These are phyloP conservation scores for Gnaphalium uliginosum DNA, from an alignment of 129 eudicot genomes.

Conservation along the genomic window DNA sequence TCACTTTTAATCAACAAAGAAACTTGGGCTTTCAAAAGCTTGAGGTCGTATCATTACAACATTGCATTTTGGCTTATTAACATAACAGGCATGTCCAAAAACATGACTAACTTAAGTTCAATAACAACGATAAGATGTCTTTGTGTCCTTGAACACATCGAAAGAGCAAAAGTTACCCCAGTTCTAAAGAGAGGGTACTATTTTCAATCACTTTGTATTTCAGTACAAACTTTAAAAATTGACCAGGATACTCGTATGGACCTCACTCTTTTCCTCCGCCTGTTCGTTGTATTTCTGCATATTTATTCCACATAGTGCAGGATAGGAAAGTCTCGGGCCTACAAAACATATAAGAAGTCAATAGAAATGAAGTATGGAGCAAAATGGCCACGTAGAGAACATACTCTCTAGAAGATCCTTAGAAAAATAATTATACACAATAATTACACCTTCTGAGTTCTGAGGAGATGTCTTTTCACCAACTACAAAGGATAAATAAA, in stretches of 20 bases:
- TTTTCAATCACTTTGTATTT: slow-evolving; percentile 23
- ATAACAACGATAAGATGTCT: slow-evolving; percentile 26
- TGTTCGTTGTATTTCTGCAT: slow-evolving; percentile 14
- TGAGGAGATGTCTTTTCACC: not conserved
- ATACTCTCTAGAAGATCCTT: not conserved
- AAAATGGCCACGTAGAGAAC: not conserved
- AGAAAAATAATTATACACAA: not conserved
- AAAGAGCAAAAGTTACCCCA: slow-evolving; percentile 32
- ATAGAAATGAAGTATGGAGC: not conserved
- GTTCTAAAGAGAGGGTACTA: slow-evolving; percentile 32
- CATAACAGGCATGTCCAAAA: slow-evolving; percentile 24
- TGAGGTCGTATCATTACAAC: slow-evolving; percentile 17
- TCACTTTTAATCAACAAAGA: not conserved
- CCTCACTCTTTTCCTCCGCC: slow-evolving; percentile 5
- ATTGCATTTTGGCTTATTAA: slow-evolving; percentile 39
- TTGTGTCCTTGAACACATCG: slow-evolving; percentile 36
- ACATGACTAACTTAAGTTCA: slow-evolving; percentile 18
- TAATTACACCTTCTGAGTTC: not conserved
- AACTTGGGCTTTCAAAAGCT: not conserved
- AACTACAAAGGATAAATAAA: not conserved
- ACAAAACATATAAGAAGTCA: slow-evolving; percentile 22
- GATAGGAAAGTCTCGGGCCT: slow-evolving; percentile 11
- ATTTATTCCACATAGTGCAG: slow-evolving; percentile 26
- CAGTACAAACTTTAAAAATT: slow-evolving; percentile 26
- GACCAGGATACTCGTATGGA: slow-evolving; percentile 12